Percentiles rank a stretch among this genome's conserved stretches.
Conservation (phyloP, 2,329 filamentous ascomycete genomes). For the Akanthomyces lecanii region DNA sequence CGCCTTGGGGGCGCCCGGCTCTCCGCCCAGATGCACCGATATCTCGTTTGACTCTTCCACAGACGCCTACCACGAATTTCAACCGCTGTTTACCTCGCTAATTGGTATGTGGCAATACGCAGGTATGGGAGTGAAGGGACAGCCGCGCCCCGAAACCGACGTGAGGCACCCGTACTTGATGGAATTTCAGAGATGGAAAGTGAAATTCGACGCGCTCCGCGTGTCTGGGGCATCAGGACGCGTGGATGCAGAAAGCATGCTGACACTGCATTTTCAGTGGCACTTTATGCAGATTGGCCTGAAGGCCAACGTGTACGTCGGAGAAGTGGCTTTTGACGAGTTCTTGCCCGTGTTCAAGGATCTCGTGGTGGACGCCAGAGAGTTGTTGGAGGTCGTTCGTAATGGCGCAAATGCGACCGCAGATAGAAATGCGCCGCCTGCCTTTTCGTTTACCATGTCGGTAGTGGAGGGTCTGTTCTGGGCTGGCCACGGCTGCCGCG, state of each 20-base stretch:
- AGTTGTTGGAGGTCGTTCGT: background rate
- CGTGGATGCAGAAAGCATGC: background rate
- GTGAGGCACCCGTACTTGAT: background rate
- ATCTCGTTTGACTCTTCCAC: background rate
- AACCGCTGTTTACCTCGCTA: background rate
- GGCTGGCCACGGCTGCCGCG: background rate
- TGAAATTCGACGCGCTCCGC: background rate
- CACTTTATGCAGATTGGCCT: background rate
- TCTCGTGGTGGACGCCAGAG: background rate
- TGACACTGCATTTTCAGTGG: background rate
- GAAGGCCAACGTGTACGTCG: background rate
- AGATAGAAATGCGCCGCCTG: background rate
- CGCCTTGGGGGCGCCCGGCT: background rate
- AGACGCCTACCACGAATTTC: constrained; percentile 1
- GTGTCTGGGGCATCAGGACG: background rate
- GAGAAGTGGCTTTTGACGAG: background rate
- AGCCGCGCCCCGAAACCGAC: background rate
- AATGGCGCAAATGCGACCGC: background rate
- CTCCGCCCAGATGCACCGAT: background rate
- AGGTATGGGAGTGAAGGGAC: background rate
- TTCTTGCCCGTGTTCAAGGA: background rate
- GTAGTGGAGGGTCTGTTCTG: background rate
- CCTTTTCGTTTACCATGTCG: constrained; percentile 8
- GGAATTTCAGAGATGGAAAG: background rate
- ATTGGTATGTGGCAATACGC: background rate